Percentiles rank a stretch among this genome's conserved stretches.
These are phyloP conservation scores for Pythium rhizo-oryzae DNA, from an alignment of 352 stramenopile species.

Conservation along the genomic window DNA sequence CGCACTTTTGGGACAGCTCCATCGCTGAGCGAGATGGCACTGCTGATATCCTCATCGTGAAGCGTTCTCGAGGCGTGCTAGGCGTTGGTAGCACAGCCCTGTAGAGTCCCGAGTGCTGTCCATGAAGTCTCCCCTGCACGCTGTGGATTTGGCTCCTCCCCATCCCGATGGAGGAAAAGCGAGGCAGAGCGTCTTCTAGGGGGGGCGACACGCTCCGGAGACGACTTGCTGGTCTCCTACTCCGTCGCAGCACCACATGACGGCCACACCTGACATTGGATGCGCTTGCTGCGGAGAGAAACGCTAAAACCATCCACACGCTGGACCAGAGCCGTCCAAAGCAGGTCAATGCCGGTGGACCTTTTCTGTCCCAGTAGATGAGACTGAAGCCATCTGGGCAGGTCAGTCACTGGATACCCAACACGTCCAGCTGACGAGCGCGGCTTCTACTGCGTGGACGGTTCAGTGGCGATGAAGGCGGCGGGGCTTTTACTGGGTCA, in stretches of 20 bases:
- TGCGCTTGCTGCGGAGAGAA: neutral
- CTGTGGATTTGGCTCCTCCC: neutral
- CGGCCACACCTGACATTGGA: neutral
- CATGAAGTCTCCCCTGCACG: no score
- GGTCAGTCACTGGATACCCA: neutral
- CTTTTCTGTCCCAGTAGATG: neutral
- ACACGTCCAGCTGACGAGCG: neutral
- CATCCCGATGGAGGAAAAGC: neutral
- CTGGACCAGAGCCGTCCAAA: neutral
- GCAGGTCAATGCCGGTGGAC: neutral
- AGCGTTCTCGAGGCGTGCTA: no score
- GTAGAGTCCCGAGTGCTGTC: no score
- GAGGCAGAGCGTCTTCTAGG: neutral
- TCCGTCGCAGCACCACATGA: neutral
- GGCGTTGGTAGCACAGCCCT: no score
- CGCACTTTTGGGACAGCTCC: no score
- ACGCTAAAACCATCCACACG: no score
- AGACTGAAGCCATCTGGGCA: conserved; percentile 14
- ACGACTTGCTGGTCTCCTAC: neutral
- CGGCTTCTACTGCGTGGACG: conserved; percentile 10
- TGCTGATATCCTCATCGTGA: no score
- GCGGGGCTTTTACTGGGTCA: neutral
- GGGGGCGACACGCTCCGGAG: neutral
- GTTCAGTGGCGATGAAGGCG: neutral
- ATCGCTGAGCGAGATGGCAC: no score